Percentiles rank a stretch among this genome's conserved stretches.
These are phyloP conservation scores for Cylindricascospora bacillispora DNA, from an alignment of 1,139 yeast genomes.

Conservation along the genomic window DNA sequence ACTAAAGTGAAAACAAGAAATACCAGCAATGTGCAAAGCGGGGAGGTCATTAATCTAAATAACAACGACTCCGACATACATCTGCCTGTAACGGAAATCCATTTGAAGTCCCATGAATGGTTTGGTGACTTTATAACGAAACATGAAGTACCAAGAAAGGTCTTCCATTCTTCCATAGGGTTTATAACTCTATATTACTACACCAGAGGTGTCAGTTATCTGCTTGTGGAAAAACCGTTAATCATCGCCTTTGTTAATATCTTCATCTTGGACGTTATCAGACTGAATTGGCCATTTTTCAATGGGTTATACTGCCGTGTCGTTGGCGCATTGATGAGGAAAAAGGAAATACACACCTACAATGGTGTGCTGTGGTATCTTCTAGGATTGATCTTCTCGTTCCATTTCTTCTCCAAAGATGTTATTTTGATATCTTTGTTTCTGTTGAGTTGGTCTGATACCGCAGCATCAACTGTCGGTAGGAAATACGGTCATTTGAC, in stretches of 20 bases:
- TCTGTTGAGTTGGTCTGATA: slow-evolving; percentile 90
- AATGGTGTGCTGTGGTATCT: slow-evolving; percentile 85
- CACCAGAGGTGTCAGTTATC: slow-evolving; percentile 43
- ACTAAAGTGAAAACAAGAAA: not conserved
- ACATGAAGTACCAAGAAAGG: slow-evolving; percentile 82
- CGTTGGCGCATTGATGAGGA: slow-evolving; percentile 76
- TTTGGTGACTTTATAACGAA: slow-evolving; percentile 47
- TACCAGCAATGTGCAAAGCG: not conserved
- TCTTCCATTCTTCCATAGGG: slow-evolving; percentile 81
- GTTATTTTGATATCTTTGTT: slow-evolving; percentile 63
- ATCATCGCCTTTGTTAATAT: slow-evolving; percentile 41
- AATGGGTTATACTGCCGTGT: slow-evolving; percentile 51
- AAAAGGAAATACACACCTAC: slow-evolving; percentile 51
- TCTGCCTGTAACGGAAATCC: slow-evolving; percentile 23
- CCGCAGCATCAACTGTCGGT: slow-evolving; percentile 92
- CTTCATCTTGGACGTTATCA: slow-evolving; percentile 51
- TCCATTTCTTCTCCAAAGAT: slow-evolving; percentile 64
- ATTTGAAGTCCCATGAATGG: slow-evolving; percentile 25
- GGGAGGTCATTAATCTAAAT: not conserved
- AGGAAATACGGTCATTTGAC: slow-evolving; percentile 74
- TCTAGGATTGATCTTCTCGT: slow-evolving; percentile 63
- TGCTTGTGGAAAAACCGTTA: slow-evolving; percentile 48
- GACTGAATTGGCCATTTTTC: slow-evolving; percentile 48
- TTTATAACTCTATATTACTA: slow-evolving; percentile 63
- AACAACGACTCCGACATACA: slow-evolving; percentile 15